A percentile compares a stretch with the other conserved stretches of the same genome.
phyloP scores from a whole-genome alignment of 1,139 yeast species.

The Debaryomyces robertsiae region DNA sequence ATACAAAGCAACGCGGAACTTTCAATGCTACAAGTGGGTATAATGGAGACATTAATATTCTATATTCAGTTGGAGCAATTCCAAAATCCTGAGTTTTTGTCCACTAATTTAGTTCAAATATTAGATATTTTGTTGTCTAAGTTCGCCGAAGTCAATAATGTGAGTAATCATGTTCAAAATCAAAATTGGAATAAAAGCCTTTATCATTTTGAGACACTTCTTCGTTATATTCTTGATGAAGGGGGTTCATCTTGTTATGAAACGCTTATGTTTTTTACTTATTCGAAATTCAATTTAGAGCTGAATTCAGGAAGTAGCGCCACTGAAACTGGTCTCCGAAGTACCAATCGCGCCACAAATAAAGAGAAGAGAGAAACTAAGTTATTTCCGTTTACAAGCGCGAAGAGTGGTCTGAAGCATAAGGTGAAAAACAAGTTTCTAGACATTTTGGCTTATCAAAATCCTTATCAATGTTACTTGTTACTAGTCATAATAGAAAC shows the following conservation, averaged over 20 bases:
- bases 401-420: slow-evolving; percentile 24
- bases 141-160: slow-evolving; percentile 28
- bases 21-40: slow-evolving; percentile 33
- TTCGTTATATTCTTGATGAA: slow-evolving; percentile 40
- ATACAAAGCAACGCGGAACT: slow-evolving; percentile 25
- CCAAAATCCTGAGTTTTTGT: slow-evolving; percentile 41
- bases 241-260: slow-evolving; percentile 45
- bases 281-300: slow-evolving; percentile 29
- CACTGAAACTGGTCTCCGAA: slow-evolving; percentile 15
- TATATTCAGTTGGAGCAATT: slow-evolving; percentile 48
- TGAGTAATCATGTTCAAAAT: slow-evolving; percentile 34
- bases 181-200: slow-evolving; percentile 37
- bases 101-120: slow-evolving; percentile 30
- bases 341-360: slow-evolving; percentile 7
- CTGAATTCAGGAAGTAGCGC: slow-evolving; percentile 5
- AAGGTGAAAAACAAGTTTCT: slow-evolving; percentile 21
- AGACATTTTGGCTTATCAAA: slow-evolving; percentile 33
- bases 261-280: slow-evolving; percentile 35
- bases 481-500: slow-evolving; percentile 34
- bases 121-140: slow-evolving; percentile 36
- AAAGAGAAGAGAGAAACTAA: slow-evolving; percentile 30
- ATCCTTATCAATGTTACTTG: slow-evolving; percentile 39
- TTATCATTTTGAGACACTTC: slow-evolving; percentile 33
- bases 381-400: slow-evolving; percentile 31
- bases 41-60: slow-evolving; percentile 37